Evolutionary conservation across 768 basidiomycete genomes (phyloP), one percentile per base, ranked within the genome.

Genomic region (Kwoniella bestiolae): DNA sequence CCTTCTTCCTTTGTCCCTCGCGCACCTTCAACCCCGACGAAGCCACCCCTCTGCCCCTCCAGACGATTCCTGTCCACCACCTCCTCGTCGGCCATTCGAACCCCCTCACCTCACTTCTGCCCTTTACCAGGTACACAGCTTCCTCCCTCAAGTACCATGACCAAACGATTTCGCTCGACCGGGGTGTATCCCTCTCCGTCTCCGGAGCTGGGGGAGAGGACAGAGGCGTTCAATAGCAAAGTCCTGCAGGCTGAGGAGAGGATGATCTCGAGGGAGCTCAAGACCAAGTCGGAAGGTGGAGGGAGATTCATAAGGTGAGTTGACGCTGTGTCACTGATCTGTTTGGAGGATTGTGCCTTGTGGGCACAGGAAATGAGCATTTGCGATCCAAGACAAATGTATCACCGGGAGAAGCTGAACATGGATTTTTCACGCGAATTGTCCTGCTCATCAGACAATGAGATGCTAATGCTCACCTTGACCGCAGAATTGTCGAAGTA

Each of bases 401-500:
- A n/a, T n/a, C n/a, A n/a, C n/a, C n/a, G n/a, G n/a, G n/a, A n/a
- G n/a, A n/a, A n/a, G n/a, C n/a, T n/a, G n/a, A n/a, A n/a, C n/a
- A n/a, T n/a, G n/a, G n/a, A n/a, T n/a, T n/a, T n/a, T n/a, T n/a
- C n/a, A n/a, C n/a, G n/a, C n/a, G n/a, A n/a, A n/a, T n/a, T n/a
- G n/a, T n/a, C n/a, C n/a, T n/a, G n/a, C n/a, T n/a, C n/a, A n/a
- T n/a, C n/a, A n/a, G n/a, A n/a, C n/a, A n/a, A n/a, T n/a, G n/a
- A n/a, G n/a, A n/a, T n/a, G n/a, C n/a, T n/a, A n/a, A n/a, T 45
- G 57, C 28, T 63, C 31, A 12, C 29, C 16, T 25, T 5, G 29
- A 23, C n/a, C n/a, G n/a, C 50, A 81, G 80, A 56, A 90, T 96
- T 49, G 90, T 97, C 47, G 94, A 95, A 81, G 92, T 95, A 3